Base-by-base conservation (phyloP, 2,329 filamentous ascomycete species). In the Myriangium duriaei region DNA sequence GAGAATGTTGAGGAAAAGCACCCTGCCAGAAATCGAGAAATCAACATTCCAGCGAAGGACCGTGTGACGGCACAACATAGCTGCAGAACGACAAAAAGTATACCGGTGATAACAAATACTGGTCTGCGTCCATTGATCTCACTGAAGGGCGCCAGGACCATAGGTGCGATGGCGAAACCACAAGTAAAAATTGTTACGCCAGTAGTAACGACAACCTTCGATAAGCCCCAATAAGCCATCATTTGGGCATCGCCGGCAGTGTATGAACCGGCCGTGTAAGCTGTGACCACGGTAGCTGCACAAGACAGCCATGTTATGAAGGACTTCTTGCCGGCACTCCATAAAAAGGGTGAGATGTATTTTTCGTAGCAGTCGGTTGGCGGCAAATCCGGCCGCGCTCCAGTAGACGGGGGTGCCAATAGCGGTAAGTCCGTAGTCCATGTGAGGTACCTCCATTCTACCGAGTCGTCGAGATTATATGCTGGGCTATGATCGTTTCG, bases 61-160 rank as follows among this genome's bases (percentile, higher is more conserved):
- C 68, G 65, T 4, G 84, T 81, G 0, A 83, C 64, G 4, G 81
- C 83, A 52, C 81, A 87, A 4, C 78, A 74, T 17, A 82, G 67
- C 52, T 86, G 78, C 51, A 76, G 81, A 36, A 73, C 58, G 4
- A 84, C 72, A 50, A 81, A 91, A 1, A 92, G 52, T 11, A 80
- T 52, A 0, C 85, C 85, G 6, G 81, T 79, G 1, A 67, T 65
- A 15, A 87, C 67, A 50, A 94, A 91, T 21, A 93, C 81, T 0
- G 86, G 83, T 39, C 83, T 76, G 2, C 87, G 74, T 3, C 87
- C 87, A 58, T 91, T 85, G 54, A 92, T 79, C 59, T 95, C 87
- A 1, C 79, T 85, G 47, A 94, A 79, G 0, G 87, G 87, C 0
- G 87, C 87, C 0, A 94, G 69, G 1, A 84, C 68, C 86, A 95